Percentiles rank a stretch among this genome's conserved stretches.
Evolutionary conservation across 345 rosid genomes (phyloP).

Genomic region (Melaleuca quinquenervia): DNA sequence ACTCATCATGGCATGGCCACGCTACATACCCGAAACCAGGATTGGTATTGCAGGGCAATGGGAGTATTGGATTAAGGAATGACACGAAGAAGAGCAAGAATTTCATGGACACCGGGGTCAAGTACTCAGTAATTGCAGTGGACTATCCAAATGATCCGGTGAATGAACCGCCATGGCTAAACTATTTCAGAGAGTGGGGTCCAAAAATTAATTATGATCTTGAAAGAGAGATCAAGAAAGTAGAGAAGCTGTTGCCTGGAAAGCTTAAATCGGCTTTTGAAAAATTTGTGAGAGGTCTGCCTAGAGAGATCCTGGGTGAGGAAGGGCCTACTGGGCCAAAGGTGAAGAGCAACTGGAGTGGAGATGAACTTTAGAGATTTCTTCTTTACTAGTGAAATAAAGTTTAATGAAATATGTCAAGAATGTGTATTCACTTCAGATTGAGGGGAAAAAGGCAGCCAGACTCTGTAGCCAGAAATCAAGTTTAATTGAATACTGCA

Average conservation of each 20-base stretch:
- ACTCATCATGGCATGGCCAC: conserved; percentile 9
- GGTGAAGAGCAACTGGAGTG: conserved; percentile 10
- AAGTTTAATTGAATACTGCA: neutral
- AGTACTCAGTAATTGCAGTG: neutral
- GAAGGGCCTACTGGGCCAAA: conserved; percentile 12
- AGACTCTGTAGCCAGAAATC: neutral
- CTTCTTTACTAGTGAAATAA: neutral
- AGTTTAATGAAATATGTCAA: neutral
- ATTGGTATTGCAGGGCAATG: conserved; percentile 7
- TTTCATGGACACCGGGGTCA: conserved; percentile 2
- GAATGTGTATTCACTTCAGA: neutral
- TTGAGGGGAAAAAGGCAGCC: neutral
- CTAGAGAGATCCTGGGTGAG: conserved; percentile 9
- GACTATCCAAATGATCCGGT: neutral
- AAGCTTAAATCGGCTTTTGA: conserved; percentile 3
- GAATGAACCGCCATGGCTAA: conserved; percentile 2
- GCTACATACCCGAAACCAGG: conserved; percentile 4
- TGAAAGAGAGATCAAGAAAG: conserved; percentile 2
- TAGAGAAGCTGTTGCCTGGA: neutral
- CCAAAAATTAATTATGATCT: conserved; percentile 5
- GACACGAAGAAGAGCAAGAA: conserved; percentile 7
- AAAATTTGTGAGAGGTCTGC: conserved; percentile 8
- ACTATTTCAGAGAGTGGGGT: conserved; percentile 9
- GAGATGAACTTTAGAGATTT: conserved; percentile 3
- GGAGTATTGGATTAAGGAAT: conserved; percentile 5